Conservation (phyloP, 1,139 yeast genomes). For the Taphrina communis region DNA sequence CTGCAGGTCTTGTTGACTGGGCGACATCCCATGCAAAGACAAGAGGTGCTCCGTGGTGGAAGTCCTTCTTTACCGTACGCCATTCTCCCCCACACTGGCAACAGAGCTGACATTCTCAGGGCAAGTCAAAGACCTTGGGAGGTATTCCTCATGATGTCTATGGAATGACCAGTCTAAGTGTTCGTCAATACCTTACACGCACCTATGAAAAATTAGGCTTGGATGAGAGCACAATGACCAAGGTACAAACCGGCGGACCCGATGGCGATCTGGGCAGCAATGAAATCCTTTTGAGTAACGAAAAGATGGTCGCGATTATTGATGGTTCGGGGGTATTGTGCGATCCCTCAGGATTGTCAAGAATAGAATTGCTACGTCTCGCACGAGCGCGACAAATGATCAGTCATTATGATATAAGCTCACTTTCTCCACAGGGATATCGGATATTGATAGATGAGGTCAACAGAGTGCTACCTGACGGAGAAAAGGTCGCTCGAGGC, state of each 20-base stretch:
- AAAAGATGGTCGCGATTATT: conserved; percentile 82
- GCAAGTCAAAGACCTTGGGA: conserved; percentile 88
- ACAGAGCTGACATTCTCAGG: conserved; percentile 51
- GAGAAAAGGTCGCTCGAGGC: conserved; percentile 77
- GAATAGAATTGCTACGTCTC: conserved; percentile 73
- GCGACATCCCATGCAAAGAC: conserved; percentile 93
- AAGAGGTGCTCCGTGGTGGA: conserved; percentile 99
- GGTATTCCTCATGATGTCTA: conserved; percentile 98
- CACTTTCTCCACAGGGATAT: conserved; percentile 77
- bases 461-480: conserved; percentile 78
- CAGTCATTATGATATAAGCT: conserved; percentile 67
- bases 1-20: conserved; percentile 96
- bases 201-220: conserved; percentile 80
- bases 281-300: conserved; percentile 85
- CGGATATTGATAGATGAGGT: conserved; percentile 84
- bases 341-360: conserved; percentile 88
- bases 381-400: conserved; percentile 82
- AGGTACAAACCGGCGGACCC: conserved; percentile 98
- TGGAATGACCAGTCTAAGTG: conserved; percentile 97
- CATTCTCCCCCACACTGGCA: background rate
- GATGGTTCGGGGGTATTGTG: conserved; percentile 96
- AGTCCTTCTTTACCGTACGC: conserved; percentile 78
- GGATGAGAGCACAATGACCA: conserved; percentile 65
- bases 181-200: conserved; percentile 88
- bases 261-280: conserved; percentile 94